Evolutionary conservation across 2,329 filamentous ascomycete genomes (phyloP).

Genomic region (Talaromyces sp.): DNA sequence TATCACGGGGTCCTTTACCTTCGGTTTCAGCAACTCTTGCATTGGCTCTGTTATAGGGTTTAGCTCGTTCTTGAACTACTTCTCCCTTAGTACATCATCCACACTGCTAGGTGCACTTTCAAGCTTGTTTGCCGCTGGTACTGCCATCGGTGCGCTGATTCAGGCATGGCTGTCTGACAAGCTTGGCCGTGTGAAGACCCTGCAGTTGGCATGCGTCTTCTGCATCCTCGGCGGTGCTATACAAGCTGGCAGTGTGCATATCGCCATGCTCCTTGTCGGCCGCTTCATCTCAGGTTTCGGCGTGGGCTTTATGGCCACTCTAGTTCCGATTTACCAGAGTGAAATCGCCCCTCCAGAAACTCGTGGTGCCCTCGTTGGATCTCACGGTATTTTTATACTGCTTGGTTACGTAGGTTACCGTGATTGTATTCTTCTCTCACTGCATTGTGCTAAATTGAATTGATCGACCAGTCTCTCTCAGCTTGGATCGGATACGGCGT

Average conservation of each 20-base stretch:
- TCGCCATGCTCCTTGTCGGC: slow-evolving; percentile 19
- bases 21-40: slow-evolving; percentile 20
- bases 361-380: slow-evolving; percentile 13
- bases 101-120: slow-evolving; percentile 41
- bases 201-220: slow-evolving; percentile 14
- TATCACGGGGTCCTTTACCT: slow-evolving; percentile 19
- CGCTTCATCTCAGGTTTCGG: slow-evolving; percentile 17
- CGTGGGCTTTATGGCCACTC: not conserved
- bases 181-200: not conserved
- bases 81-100: slow-evolving; percentile 6
- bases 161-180: not conserved
- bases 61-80: slow-evolving; percentile 18
- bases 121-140: not conserved
- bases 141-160: not conserved
- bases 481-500: not conserved
- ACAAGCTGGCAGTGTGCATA: slow-evolving; percentile 17
- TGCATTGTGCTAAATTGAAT: not conserved
- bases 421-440: too few relatives aligned
- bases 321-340: not conserved
- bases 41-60: slow-evolving; percentile 19
- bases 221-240: slow-evolving; percentile 16
- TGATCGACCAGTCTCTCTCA: not conserved
- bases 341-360: slow-evolving; percentile 10
- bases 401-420: not conserved
- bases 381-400: not conserved